These are phyloP conservation scores for Ogataea kodamae DNA, from an alignment of 805 yeast species.

Conservation along the genomic window DNA sequence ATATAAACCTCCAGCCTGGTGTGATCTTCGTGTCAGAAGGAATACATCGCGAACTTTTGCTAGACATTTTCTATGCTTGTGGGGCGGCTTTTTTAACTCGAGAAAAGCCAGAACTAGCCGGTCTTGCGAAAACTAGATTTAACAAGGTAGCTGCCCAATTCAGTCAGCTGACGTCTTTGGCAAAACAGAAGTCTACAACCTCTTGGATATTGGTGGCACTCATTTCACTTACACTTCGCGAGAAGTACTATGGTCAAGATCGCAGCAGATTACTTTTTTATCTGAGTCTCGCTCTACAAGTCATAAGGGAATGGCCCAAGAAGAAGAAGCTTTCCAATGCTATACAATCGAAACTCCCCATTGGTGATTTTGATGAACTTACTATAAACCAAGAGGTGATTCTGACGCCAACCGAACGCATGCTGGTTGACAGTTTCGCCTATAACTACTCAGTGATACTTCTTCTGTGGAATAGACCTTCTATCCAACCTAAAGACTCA, in stretches of 20 bases:
- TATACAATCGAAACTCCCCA: neutral
- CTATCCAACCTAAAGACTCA: conserved; percentile 32
- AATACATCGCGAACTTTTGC: conserved; percentile 21
- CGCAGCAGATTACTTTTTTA: conserved; percentile 30
- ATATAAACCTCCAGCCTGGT: conserved; percentile 38
- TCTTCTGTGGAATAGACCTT: conserved; percentile 30
- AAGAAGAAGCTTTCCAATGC: conserved; percentile 4
- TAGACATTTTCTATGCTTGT: conserved; percentile 36
- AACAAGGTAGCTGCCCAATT: conserved; percentile 14
- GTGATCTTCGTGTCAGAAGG: conserved; percentile 40
- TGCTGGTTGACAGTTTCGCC: conserved; percentile 41
- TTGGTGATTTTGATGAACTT: conserved; percentile 1
- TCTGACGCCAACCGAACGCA: conserved; percentile 26
- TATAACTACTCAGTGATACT: conserved; percentile 39
- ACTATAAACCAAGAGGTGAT: neutral
- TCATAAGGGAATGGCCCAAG: conserved; percentile 31
- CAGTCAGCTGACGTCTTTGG: conserved; percentile 17
- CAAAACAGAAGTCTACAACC: conserved; percentile 17
- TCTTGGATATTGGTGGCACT: conserved; percentile 41
- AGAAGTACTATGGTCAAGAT: conserved; percentile 31
- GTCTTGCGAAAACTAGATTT: conserved; percentile 24
- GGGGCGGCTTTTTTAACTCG: conserved; percentile 38
- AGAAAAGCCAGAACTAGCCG: conserved; percentile 27
- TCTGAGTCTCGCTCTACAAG: conserved; percentile 33
- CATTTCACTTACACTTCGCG: conserved; percentile 37